A percentile compares a stretch with the other conserved stretches of the same genome.
Evolutionary conservation across 2,329 filamentous ascomycete genomes (phyloP).

Genomic region (Ramularia endophylla): DNA sequence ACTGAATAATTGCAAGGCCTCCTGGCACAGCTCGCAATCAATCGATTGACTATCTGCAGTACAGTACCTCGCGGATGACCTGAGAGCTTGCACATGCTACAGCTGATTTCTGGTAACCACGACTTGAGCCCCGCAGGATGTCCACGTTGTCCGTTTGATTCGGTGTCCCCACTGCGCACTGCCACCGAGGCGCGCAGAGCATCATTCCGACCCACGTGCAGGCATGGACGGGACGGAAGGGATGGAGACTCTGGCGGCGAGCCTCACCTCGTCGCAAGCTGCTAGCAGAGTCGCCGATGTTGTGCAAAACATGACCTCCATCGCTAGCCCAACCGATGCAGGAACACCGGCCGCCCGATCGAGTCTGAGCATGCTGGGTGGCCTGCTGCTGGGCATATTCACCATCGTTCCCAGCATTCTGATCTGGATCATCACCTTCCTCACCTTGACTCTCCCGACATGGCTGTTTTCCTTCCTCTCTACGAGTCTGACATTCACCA

Average conservation of each 20-base stretch:
- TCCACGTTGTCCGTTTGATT: slow-evolving; percentile 6
- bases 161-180: slow-evolving; percentile 2
- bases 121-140: slow-evolving; percentile 1
- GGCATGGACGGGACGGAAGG: slow-evolving; percentile 7
- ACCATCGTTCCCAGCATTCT: slow-evolving; percentile 51
- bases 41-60: too few species aligned
- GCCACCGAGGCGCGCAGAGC: background rate
- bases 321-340: slow-evolving; percentile 11
- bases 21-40: too few species aligned
- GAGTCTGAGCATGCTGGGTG: slow-evolving; percentile 28
- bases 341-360: slow-evolving; percentile 15
- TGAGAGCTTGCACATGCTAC: too few species aligned
- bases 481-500: slow-evolving; percentile 90
- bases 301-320: slow-evolving; percentile 8
- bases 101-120: background rate
- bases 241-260: slow-evolving; percentile 1
- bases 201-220: slow-evolving; percentile 5
- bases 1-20: too few species aligned
- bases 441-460: slow-evolving; percentile 82
- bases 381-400: slow-evolving; percentile 29
- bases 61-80: too few species aligned
- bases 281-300: slow-evolving; percentile 4
- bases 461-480: slow-evolving; percentile 86
- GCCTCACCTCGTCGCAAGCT: slow-evolving; percentile 3
- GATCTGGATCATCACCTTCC: slow-evolving; percentile 78